These are phyloP conservation scores for Neodidymelliopsis sp. DNA, from an alignment of 2,329 filamentous ascomycete species.

Conservation along the genomic window DNA sequence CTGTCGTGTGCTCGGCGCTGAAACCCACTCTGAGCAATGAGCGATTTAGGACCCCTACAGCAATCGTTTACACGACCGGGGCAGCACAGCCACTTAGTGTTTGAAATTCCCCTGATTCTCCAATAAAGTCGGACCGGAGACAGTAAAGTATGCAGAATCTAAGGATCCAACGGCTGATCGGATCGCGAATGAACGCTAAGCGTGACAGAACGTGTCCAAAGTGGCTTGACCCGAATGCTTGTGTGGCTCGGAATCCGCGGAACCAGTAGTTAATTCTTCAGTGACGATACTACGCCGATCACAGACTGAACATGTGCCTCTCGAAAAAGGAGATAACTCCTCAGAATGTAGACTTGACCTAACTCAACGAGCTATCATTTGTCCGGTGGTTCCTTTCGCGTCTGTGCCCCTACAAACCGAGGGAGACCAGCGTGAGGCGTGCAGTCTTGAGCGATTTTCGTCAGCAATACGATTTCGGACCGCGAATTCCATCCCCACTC, in stretches of 20 bases:
- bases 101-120: neutral
- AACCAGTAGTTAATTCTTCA: neutral
- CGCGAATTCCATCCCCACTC: neutral
- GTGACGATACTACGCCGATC: neutral
- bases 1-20: conserved; percentile 1
- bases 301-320: neutral
- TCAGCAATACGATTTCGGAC: conserved; percentile 17
- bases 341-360: neutral
- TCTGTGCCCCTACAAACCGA: too few relatives aligned
- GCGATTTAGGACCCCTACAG: conserved; percentile 11
- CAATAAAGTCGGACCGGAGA: neutral
- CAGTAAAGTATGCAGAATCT: neutral
- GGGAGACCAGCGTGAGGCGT: too few relatives aligned
- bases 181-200: conserved; percentile 3
- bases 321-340: neutral
- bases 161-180: neutral
- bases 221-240: conserved; percentile 9
- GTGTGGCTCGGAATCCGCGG: neutral
- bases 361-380: too few relatives aligned
- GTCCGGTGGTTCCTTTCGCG: too few relatives aligned
- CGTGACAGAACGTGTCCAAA: conserved; percentile 5
- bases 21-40: neutral
- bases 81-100: conserved; percentile 6
- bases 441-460: neutral
- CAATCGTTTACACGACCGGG: conserved; percentile 16